Evolutionary conservation across 371 early-diverging fungal genomes (phyloP), one percentile per base, ranked within the genome.

Genomic region (Blakeslea trispora): DNA sequence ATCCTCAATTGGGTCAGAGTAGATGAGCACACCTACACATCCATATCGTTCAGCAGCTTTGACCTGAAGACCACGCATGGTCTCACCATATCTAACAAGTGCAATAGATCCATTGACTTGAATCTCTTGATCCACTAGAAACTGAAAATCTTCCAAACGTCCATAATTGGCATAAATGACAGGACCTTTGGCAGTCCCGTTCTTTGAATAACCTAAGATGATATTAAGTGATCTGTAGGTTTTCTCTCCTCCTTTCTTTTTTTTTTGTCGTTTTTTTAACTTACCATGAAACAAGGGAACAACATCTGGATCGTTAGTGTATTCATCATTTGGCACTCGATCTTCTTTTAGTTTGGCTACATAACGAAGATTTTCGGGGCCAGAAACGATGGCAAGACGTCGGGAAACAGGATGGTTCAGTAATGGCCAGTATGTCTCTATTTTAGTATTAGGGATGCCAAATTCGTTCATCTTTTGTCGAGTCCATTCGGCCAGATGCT

Each of bases 151-250:
- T 50, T 81, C 79, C 8, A 68, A 45, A 14, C 79, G 59, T 44
- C 89, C 88, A 62, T 85, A 89, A 64, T 87, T 84, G 15, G 84
- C 89, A 66, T 89, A 89, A 3, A 89, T 77, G 4, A 89, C 70
- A 46, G 68, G 79, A 4, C 82, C 88, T 7, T 71, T 77, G 6
- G 77, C 84, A 13, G 79, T 81, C 3, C 89, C 89, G 40, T 78
- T 72, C 28, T 84, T 84, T 15, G 86, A 81, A 55, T 81, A 83
- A 3, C 52, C 55, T 43, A 42, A 52, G 55, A 13, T 51, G 45
- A 44, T 28, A 28, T 7, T 23, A 34, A 35, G 50, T 32, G 48
- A 39, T 14, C 11, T 14, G 14, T 10, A 11, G 9, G 11, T 37
- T 37, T 11, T n/a, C n/a, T n/a, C n/a, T n/a, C n/a, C n/a, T n/a